A percentile compares a stretch with the other conserved stretches of the same genome.
Evolutionary conservation across 106 monocot genomes (phyloP).

Genomic region (Apostasia ramifera): DNA sequence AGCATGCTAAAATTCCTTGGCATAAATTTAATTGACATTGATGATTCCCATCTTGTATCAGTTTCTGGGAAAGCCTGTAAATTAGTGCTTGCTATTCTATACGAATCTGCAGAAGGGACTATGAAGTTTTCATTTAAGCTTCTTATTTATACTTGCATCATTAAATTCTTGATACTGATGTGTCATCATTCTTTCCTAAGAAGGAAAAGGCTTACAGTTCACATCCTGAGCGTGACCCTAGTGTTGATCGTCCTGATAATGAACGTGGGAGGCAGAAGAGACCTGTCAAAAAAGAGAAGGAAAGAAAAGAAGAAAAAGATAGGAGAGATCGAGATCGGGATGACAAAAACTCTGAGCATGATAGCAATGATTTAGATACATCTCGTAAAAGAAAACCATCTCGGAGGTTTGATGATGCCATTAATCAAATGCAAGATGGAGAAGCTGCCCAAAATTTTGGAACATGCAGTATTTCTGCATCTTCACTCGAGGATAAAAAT

Average conservation of each 20-base stretch:
- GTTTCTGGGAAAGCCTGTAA: too few relatives aligned
- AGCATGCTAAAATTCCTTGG: too few relatives aligned
- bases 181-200: constrained; percentile 19
- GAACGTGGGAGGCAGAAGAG: constrained; percentile 66
- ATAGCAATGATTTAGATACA: constrained; percentile 45
- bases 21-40: too few relatives aligned
- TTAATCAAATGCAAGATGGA: constrained; percentile 29
- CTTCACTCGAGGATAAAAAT: constrained; percentile 82
- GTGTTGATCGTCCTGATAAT: constrained; percentile 66
- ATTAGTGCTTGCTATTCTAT: too few relatives aligned
- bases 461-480: constrained; percentile 43
- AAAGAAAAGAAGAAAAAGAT: constrained; percentile 70
- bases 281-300: constrained; percentile 70
- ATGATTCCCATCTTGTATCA: too few relatives aligned
- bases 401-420: constrained; percentile 44
- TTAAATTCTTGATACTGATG: not conserved
- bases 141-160: not conserved
- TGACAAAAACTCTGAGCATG: constrained; percentile 67
- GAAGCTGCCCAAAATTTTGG: constrained; percentile 49
- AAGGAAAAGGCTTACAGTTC: constrained; percentile 56
- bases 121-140: not conserved
- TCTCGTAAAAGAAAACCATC: constrained; percentile 44
- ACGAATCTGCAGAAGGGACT: too few relatives aligned
- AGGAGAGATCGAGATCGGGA: constrained; percentile 57
- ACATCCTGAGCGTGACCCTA: constrained; percentile 51